Percentiles rank a stretch among this genome's conserved stretches.
These are phyloP conservation scores for Guillardia theta DNA, from an alignment of 78 protist genomes.

Conservation along the genomic window DNA sequence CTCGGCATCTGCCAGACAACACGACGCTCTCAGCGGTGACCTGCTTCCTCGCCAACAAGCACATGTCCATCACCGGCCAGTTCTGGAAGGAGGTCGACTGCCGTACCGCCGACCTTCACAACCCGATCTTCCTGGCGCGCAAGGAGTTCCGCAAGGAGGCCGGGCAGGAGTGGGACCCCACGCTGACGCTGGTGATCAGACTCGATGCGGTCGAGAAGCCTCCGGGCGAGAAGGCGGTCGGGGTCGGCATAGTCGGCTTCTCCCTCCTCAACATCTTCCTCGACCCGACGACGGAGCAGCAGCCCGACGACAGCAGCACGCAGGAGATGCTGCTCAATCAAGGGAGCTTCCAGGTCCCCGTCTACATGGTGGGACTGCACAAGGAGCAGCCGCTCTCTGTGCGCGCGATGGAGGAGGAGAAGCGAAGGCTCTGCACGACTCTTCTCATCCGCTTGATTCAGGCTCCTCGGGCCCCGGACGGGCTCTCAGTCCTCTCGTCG, in stretches of 20 bases:
- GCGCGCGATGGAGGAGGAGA: background rate
- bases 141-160: background rate
- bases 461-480: no score
- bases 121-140: background rate
- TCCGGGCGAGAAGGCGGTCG: background rate
- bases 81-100: background rate
- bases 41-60: background rate
- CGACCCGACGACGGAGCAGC: background rate
- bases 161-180: background rate
- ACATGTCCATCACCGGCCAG: background rate
- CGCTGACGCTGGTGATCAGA: background rate
- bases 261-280: background rate
- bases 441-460: no score
- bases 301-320: background rate
- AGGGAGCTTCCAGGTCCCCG: background rate
- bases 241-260: background rate
- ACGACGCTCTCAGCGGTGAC: background rate
- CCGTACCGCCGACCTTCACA: background rate
- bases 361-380: background rate
- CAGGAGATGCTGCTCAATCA: background rate
- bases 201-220: background rate
- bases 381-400: background rate
- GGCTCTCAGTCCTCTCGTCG: no score
- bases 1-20: constrained; percentile 35
- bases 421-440: background rate